Conservation (phyloP, 768 basidiomycete species). For the Asterophora lycoperdoides region DNA sequence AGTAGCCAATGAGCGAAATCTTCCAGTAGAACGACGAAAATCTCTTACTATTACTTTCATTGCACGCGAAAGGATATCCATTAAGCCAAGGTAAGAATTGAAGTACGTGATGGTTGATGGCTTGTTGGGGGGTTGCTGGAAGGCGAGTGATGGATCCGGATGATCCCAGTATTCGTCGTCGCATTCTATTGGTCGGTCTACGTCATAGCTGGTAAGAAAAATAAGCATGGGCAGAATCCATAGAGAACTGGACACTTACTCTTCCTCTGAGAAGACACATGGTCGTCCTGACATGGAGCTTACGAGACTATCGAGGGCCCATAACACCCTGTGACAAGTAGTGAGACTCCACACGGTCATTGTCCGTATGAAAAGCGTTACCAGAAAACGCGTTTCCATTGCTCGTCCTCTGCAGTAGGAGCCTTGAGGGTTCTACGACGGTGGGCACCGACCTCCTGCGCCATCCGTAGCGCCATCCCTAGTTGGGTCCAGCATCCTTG, state of each 20-base stretch:
- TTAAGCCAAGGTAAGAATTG: constrained; percentile 50
- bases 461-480: constrained; percentile 64
- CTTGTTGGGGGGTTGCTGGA: constrained; percentile 58
- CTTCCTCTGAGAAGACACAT: constrained; percentile 70
- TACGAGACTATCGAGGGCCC: constrained; percentile 42
- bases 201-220: constrained; percentile 55
- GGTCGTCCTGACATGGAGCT: constrained; percentile 62
- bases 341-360: neutral
- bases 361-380: constrained; percentile 15
- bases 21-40: neutral
- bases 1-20: neutral
- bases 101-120: constrained; percentile 56
- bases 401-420: constrained; percentile 56
- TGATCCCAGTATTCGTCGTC: constrained; percentile 72
- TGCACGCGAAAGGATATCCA: constrained; percentile 56
- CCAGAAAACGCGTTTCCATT: constrained; percentile 73
- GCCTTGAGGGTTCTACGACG: constrained; percentile 28
- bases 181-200: constrained; percentile 59
- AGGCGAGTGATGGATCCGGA: constrained; percentile 43
- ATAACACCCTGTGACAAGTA: constrained; percentile 37
- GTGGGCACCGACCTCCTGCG: constrained; percentile 77
- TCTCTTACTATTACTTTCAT: constrained; percentile 52
- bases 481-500: constrained; percentile 61
- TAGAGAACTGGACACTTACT: constrained; percentile 38
- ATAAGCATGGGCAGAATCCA: neutral